Evolutionary conservation across 2,329 filamentous ascomycete genomes (phyloP).

Genomic region (Trichoderma hamatum): DNA sequence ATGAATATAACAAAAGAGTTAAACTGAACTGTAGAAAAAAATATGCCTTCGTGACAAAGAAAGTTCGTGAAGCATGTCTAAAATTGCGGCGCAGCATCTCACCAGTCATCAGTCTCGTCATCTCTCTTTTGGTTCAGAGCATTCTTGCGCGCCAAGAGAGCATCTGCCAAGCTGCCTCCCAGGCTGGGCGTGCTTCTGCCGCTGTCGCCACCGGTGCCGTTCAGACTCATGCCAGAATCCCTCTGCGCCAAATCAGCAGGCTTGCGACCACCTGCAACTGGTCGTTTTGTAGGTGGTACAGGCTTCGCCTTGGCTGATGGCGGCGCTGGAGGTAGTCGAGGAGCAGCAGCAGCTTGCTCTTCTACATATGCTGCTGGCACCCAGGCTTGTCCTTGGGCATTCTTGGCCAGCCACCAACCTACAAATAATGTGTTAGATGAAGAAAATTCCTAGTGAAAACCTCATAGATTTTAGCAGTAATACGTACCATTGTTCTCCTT

Average conservation of each 20-base stretch:
- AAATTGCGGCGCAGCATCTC: slow-evolving; percentile 25
- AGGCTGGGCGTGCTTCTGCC: slow-evolving; percentile 72
- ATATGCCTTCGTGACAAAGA: slow-evolving; percentile 18
- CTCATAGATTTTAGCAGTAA: not conserved
- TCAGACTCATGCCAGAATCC: slow-evolving; percentile 69
- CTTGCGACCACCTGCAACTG: slow-evolving; percentile 67
- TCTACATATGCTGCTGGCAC: slow-evolving; percentile 92
- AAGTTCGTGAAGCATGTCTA: slow-evolving; percentile 17
- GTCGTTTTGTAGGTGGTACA: slow-evolving; percentile 78
- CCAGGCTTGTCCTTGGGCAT: slow-evolving; percentile 77
- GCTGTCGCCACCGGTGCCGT: slow-evolving; percentile 59
- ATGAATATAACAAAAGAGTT: slow-evolving; percentile 1
- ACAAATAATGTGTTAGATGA: slow-evolving; percentile 39
- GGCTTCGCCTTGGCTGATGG: slow-evolving; percentile 67
- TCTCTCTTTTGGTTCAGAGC: slow-evolving; percentile 69
- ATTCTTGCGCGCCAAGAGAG: slow-evolving; percentile 74
- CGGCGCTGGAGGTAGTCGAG: slow-evolving; percentile 70
- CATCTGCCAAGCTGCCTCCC: slow-evolving; percentile 75
- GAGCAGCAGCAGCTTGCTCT: slow-evolving; percentile 71
- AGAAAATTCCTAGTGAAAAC: too few relatives aligned
- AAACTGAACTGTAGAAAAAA: slow-evolving; percentile 29
- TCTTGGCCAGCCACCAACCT: slow-evolving; percentile 98
- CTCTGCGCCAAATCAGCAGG: slow-evolving; percentile 69
- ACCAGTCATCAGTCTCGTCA: slow-evolving; percentile 74
- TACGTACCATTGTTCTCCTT: slow-evolving; percentile 90